Base-by-base conservation (phyloP, 106 monocot species). In the Hemerocallis citrina region DNA sequence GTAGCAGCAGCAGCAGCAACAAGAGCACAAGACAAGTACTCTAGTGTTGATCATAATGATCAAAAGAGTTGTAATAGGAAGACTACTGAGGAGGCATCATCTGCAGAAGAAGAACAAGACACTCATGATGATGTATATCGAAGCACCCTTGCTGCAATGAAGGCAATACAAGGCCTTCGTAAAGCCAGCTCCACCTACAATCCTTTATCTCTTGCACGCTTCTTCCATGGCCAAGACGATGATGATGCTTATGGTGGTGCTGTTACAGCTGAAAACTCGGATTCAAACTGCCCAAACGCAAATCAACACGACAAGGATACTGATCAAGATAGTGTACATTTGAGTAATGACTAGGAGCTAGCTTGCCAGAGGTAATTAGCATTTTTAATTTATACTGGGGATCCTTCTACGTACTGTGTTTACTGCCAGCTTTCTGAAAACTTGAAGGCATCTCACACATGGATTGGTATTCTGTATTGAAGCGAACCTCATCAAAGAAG, bases 151-250 rank as follows among this genome's bases (percentile, higher is more conserved):
- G 89, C 94, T 27, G 94, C 89, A 22, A 76, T 94, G 79, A 82
- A 67, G 56, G 82, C 86, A 28, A 83, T 94, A 44, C 80, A 89
- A 77, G 83, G 75, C 28, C 85, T 94, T 9, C 77, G 89, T 0
- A 72, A 64, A 50, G 82, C 89, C 32, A 94, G 94, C 60, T 94
- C 94, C 8, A 94, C 94, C 13, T 82, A 75, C 48, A 94, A 78
- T 62, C 94, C 94, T 27, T 52, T 94, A 9, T 94, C 94, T 23
- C 52, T 89, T 17, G 82, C 75, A 0, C 79, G 61, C 50, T 85
- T 94, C 58, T 89, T 89, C 32, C 76, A 72, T 47, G 65, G 48
- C 23, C 54, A 75, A 46, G 77, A 78, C 35, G 79, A 55, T 14
- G 71, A 75, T 12, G 78, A 78, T 42, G 73, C 59, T 43, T 62